A percentile compares a stretch with the other conserved stretches of the same genome.
Conservation (phyloP, 2,329 filamentous ascomycete genomes). For the Cladosporium sp. region DNA sequence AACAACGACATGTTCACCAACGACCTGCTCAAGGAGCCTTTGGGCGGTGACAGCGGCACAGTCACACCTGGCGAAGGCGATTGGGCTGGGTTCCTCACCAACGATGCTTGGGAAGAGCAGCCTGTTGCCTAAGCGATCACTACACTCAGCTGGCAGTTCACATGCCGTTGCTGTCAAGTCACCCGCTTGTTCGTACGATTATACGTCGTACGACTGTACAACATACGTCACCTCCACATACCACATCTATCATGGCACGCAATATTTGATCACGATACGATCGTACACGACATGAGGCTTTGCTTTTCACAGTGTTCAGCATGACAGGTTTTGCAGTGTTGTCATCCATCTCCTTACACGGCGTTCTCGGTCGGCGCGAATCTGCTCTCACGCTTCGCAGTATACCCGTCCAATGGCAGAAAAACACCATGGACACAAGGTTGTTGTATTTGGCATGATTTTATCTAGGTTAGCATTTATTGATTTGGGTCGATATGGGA, state of each 20-base stretch:
- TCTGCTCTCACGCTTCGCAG: neutral
- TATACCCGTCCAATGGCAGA: constrained; percentile 1
- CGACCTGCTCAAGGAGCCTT: constrained; percentile 16
- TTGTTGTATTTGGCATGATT: neutral
- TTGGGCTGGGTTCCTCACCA: constrained; percentile 10
- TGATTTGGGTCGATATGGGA: too few relatives aligned
- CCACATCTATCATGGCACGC: neutral
- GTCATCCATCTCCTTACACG: neutral
- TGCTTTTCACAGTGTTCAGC: neutral
- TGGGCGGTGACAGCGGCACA: constrained; percentile 21
- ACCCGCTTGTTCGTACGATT: neutral
- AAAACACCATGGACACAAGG: neutral
- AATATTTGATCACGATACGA: neutral
- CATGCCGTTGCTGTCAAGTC: too few relatives aligned
- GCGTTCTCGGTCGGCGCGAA: neutral
- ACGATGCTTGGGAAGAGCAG: constrained; percentile 14
- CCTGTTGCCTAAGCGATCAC: neutral
- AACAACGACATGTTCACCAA: constrained; percentile 16
- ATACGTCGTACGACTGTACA: neutral
- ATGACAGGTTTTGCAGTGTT: neutral
- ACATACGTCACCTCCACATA: neutral
- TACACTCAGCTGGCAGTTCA: neutral
- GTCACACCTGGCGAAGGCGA: constrained; percentile 17
- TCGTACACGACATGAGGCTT: neutral
- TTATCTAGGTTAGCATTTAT: neutral